Conservation (phyloP, 1,284 basidiomycete genomes). For the Sanghuangporus baumii region DNA sequence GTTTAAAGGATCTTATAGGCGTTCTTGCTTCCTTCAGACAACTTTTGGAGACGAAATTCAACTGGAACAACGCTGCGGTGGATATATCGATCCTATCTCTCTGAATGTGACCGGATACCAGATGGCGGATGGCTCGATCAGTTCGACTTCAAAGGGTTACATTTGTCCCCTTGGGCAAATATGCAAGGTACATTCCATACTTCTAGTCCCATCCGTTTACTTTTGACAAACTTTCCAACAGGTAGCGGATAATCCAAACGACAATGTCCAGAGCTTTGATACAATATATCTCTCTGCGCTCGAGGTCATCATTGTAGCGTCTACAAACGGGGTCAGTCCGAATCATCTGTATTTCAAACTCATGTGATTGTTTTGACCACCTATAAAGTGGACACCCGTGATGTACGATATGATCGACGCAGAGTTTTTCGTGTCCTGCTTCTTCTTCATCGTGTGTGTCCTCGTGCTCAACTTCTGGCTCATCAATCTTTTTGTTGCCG, state of each 20-base stretch:
- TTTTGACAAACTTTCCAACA: slow-evolving; percentile 35
- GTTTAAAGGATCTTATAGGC: slow-evolving; percentile 78
- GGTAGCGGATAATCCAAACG: slow-evolving; percentile 58
- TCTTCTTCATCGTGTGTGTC: slow-evolving; percentile 86
- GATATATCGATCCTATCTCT: slow-evolving; percentile 59
- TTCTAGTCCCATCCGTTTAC: neutral
- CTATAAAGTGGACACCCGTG: slow-evolving; percentile 58
- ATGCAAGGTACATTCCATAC: slow-evolving; percentile 50
- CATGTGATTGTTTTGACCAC: neutral
- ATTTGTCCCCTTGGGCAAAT: slow-evolving; percentile 80
- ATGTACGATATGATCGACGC: slow-evolving; percentile 94
- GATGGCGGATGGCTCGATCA: slow-evolving; percentile 30
- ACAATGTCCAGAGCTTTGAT: slow-evolving; percentile 80
- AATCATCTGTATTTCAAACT: neutral
- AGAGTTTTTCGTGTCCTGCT: slow-evolving; percentile 82
- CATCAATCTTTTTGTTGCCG: slow-evolving; percentile 93
- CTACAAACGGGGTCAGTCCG: slow-evolving; percentile 62
- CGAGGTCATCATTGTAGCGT: slow-evolving; percentile 84
- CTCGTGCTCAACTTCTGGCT: slow-evolving; percentile 91
- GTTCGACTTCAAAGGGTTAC: slow-evolving; percentile 54
- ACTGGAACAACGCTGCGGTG: slow-evolving; percentile 69
- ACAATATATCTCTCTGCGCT: slow-evolving; percentile 80
- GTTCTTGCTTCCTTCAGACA: slow-evolving; percentile 54
- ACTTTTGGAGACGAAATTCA: slow-evolving; percentile 46
- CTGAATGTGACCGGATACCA: slow-evolving; percentile 45